Evolutionary conservation across 2,329 filamentous ascomycete genomes (phyloP), one percentile per base, ranked within the genome.

Genomic region (Diaporthe vexans): DNA sequence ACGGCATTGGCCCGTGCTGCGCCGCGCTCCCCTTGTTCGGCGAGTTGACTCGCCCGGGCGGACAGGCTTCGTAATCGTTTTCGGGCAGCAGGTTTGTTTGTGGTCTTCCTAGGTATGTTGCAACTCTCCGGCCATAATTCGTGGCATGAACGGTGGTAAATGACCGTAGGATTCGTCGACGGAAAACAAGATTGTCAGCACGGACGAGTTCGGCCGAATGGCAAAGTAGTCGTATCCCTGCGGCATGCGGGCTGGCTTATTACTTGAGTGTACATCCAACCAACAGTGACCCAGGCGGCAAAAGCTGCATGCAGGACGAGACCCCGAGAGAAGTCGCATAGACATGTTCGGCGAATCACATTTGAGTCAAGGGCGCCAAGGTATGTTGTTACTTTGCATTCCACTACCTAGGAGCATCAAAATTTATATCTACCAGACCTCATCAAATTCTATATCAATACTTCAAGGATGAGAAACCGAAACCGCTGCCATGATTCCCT

Each of bases 181-280:
- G 10, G 5, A 33, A n/a, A 3, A n/a, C n/a, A 17, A 17, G 43
- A 35, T 7, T 13, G 43, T 24, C 43, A 15, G 29, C 61, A 9
- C 46, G 43, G 61, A 67, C 19, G 43, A 51, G 26, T 67, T 67
- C 43, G 43, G 61, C 46, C 46, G 61, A 67, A 17, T 19, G 43
- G 19, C 21, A 3, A 13, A 21, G 3, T 51, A 5, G 29, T 35
- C 19, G 4, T 26, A 7, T 17, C 10, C 8, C 17, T 33, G 8
- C 21, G 19, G 19, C 17, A 19, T 46, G 37, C 0, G 4, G 11
- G 15, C 40, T 19, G 15, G 17, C 15, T 13, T 15, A 1, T 40
- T 40, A 13, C 10, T 17, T 6, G 13, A 17, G 17, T 43, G 1
- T 43, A 15, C 11, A 43, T 15, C 40, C 13, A 15, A 43, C 15